phyloP scores from a whole-genome alignment of 192 early-diverging fungal genomes.

The Linnemannia zychae region DNA sequence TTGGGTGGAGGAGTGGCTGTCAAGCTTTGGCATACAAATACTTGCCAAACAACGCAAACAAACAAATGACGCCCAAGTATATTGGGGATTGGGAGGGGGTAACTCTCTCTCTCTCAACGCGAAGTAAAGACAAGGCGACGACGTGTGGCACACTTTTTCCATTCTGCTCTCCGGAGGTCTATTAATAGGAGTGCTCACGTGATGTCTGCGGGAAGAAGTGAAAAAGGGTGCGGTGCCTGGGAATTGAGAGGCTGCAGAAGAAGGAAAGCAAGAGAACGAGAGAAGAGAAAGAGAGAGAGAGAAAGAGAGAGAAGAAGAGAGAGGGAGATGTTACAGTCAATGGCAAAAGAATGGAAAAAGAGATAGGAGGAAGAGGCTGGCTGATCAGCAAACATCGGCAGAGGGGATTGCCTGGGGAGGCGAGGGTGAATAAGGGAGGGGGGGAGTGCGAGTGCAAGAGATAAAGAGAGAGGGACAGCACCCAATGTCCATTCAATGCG shows the following conservation, averaged over 20 bases:
- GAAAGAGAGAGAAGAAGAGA: background rate
- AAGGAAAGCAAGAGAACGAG: constrained; percentile 6
- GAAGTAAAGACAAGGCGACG: background rate
- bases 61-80: too few species aligned
- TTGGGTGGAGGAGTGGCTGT: too few species aligned
- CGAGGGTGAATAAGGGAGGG: too few species aligned
- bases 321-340: too few species aligned
- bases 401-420: background rate
- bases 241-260: background rate
- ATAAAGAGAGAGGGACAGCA: too few species aligned
- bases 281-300: background rate
- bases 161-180: background rate
- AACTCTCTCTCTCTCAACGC: background rate
- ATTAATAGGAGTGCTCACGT: constrained; percentile 6
- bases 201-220: background rate
- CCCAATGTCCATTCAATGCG: too few species aligned
- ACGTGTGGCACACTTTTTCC: too few species aligned
- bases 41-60: too few species aligned
- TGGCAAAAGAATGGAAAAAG: background rate
- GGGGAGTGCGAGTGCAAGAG: too few species aligned
- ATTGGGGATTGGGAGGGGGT: too few species aligned
- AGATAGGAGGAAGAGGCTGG: background rate
- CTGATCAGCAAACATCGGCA: background rate
- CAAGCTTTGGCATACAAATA: too few species aligned
- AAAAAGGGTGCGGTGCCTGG: background rate